These are phyloP conservation scores for Berberis vulgaris DNA, from an alignment of 164 flowering plant species.

Conservation along the genomic window DNA sequence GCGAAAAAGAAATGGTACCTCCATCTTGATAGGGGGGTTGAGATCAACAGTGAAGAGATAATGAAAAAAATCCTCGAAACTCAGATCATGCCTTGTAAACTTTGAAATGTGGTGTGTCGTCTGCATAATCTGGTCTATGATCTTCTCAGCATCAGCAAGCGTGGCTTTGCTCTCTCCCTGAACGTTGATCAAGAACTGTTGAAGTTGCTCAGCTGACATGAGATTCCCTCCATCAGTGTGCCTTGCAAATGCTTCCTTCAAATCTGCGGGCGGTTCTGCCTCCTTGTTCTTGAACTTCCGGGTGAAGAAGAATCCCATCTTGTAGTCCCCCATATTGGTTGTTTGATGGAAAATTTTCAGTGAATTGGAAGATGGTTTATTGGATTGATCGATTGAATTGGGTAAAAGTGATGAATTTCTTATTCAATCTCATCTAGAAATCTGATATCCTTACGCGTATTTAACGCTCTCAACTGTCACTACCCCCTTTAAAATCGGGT, in stretches of 20 bases:
- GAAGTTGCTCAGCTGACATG: constrained; percentile 58
- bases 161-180: constrained; percentile 40
- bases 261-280: constrained; percentile 57
- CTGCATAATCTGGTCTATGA: constrained; percentile 30
- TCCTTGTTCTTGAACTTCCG: constrained; percentile 62
- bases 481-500: too few species aligned
- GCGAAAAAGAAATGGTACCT: constrained; percentile 28
- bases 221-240: constrained; percentile 29
- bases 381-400: too few species aligned
- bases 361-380: too few species aligned
- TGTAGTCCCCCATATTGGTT: constrained; percentile 41
- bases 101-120: constrained; percentile 23
- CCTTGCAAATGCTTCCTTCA: constrained; percentile 35
- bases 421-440: too few species aligned
- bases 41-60: constrained; percentile 56
- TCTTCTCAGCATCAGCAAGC: constrained; percentile 34
- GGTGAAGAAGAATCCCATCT: constrained; percentile 58
- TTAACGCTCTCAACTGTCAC: too few species aligned
- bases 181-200: constrained; percentile 44
- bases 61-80: constrained; percentile 60
- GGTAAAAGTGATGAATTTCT: too few species aligned
- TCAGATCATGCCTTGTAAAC: constrained; percentile 22
- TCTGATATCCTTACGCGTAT: too few species aligned
- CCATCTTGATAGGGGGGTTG: constrained; percentile 45
- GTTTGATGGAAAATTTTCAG: neutral